Evolutionary conservation across 768 basidiomycete genomes (phyloP).

Genomic region (Cystobasidium onofrii): DNA sequence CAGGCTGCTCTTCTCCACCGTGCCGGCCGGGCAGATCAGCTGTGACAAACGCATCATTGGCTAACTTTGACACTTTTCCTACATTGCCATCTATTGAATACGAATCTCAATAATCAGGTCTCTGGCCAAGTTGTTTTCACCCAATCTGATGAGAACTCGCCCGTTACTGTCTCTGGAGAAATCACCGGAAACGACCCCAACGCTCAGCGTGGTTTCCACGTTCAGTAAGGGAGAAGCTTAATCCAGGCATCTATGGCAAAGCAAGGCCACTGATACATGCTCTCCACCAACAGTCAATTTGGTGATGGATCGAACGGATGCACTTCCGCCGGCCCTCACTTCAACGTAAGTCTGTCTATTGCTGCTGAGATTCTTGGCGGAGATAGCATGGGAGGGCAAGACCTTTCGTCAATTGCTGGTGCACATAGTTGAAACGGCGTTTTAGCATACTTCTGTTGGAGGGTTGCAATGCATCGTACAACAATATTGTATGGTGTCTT

Average conservation of each 20-base stretch:
- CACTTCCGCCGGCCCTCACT: slow-evolving; percentile 63
- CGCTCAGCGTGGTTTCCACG: slow-evolving; percentile 64
- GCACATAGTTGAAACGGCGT: no score
- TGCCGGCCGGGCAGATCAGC: neutral
- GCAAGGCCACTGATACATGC: neutral
- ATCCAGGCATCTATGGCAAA: no score
- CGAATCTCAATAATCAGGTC: no score
- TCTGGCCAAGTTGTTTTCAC: slow-evolving; percentile 61
- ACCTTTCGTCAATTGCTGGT: no score
- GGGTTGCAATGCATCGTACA: no score
- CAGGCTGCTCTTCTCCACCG: neutral
- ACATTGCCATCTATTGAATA: no score
- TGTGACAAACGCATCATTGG: slow-evolving; percentile 35
- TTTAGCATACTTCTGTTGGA: no score
- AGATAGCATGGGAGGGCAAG: no score
- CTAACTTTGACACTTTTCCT: no score
- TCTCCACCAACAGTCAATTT: slow-evolving; percentile 45
- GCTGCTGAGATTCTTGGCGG: no score
- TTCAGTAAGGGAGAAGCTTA: slow-evolving; percentile 57
- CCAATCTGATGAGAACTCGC: slow-evolving; percentile 51
- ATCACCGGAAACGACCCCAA: slow-evolving; percentile 57
- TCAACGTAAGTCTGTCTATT: slow-evolving; percentile 52
- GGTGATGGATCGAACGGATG: slow-evolving; percentile 66
- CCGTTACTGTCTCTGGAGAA: slow-evolving; percentile 59
- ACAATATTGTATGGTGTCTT: no score